A percentile compares a stretch with the other conserved stretches of the same genome.
Evolutionary conservation across 1,284 basidiomycete genomes (phyloP).

Genomic region (Papiliotrema flavescens): DNA sequence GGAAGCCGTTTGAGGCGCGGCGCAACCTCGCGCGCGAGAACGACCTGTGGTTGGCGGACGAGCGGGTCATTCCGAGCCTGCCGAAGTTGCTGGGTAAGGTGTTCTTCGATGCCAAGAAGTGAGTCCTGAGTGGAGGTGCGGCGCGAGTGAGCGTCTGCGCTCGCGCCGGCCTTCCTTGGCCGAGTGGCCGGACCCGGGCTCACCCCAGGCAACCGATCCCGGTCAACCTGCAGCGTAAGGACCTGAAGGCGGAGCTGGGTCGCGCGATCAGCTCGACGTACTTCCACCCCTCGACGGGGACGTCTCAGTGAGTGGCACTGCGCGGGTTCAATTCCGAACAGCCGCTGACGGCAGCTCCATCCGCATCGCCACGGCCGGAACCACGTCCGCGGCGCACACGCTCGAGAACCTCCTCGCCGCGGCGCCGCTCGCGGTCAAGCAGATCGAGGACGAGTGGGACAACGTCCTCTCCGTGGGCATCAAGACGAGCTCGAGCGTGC

Average conservation of each 20-base stretch:
- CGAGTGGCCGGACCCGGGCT: background rate
- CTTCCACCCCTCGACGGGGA: constrained; percentile 89
- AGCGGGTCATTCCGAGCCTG: constrained; percentile 79
- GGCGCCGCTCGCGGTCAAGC: constrained; percentile 67
- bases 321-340: background rate
- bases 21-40: constrained; percentile 81
- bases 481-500: constrained; percentile 82
- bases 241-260: constrained; percentile 85
- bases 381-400: constrained; percentile 67
- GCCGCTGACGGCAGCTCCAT: constrained; percentile 60
- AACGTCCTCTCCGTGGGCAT: constrained; percentile 87
- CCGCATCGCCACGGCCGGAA: constrained; percentile 69
- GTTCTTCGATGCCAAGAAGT: constrained; percentile 96
- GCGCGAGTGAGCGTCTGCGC: too few species aligned
- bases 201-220: constrained; percentile 79
- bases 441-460: constrained; percentile 79
- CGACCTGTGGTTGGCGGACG: constrained; percentile 89
- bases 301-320: constrained; percentile 66
- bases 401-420: constrained; percentile 74
- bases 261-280: constrained; percentile 87
- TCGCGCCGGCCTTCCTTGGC: too few species aligned
- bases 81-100: constrained; percentile 83
- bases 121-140: constrained; percentile 21
- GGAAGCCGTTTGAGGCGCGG: constrained; percentile 87
- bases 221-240: constrained; percentile 76